These are phyloP conservation scores for Ambrosiella cleistominuta DNA, from an alignment of 2,329 filamentous ascomycete species.

Conservation along the genomic window DNA sequence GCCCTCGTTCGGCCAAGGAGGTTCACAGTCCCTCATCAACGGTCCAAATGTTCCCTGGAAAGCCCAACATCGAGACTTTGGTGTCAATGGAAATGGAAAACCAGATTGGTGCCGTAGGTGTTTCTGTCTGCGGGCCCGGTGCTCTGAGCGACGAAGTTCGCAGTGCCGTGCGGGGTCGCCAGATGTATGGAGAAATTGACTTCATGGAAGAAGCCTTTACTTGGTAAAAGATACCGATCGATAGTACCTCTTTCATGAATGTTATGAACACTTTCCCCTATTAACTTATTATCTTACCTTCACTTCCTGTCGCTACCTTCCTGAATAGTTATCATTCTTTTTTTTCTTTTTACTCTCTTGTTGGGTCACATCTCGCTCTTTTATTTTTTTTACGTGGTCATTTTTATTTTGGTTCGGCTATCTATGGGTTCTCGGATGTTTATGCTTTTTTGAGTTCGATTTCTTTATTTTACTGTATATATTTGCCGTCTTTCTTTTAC, in stretches of 20 bases:
- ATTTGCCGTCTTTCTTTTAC: not conserved
- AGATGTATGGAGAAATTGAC: conserved; percentile 50
- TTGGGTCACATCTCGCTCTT: not conserved
- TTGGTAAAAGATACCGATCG: conserved; percentile 24
- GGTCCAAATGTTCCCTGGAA: conserved; percentile 70
- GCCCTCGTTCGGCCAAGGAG: conserved; percentile 59
- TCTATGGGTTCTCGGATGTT: conserved; percentile 1
- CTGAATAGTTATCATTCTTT: not conserved
- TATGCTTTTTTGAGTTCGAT: conserved; percentile 4
- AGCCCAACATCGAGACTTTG: conserved; percentile 56
- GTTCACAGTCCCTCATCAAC: conserved; percentile 62
- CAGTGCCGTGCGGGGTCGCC: conserved; percentile 44
- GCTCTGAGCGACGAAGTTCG: conserved; percentile 59
- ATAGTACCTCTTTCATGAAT: not conserved
- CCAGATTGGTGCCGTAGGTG: conserved; percentile 56
- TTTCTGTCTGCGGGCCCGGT: conserved; percentile 59
- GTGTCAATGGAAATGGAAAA: conserved; percentile 57
- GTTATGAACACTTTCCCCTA: not conserved
- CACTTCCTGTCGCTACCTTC: not conserved
- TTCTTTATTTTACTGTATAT: conserved; percentile 3
- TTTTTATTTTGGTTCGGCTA: not conserved
- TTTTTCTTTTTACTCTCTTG: not conserved
- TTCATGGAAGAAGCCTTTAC: conserved; percentile 66
- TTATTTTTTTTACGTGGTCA: not conserved
- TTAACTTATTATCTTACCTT: not conserved